Evolutionary conservation across 2,329 filamentous ascomycete species (phyloP).

Genomic region (Colletotrichum agaves): DNA sequence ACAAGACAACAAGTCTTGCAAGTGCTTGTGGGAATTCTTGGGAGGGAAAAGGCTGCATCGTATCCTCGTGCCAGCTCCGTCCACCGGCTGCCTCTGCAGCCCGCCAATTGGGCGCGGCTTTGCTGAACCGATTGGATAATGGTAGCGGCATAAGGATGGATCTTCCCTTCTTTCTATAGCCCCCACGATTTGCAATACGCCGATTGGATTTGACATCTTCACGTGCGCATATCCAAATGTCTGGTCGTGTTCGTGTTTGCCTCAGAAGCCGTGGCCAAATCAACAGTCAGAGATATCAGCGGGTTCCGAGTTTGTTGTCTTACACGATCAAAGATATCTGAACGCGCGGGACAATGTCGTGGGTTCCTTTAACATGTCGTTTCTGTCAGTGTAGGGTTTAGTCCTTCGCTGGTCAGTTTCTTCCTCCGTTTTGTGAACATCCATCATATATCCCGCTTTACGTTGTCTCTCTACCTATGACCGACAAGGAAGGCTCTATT

Average conservation of each 20-base stretch:
- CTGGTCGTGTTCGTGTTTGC: neutral
- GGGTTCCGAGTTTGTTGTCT: neutral
- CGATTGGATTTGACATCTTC: conserved; percentile 7
- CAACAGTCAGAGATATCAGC: neutral
- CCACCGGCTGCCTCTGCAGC: neutral
- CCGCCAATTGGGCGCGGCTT: neutral
- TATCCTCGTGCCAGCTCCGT: no score
- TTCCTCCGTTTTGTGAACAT: neutral
- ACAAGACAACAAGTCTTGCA: no score
- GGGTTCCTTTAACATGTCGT: neutral
- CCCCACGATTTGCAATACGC: neutral
- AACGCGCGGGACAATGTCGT: neutral
- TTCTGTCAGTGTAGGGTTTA: neutral
- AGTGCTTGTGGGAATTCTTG: no score
- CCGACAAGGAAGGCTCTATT: neutral
- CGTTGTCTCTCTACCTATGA: neutral
- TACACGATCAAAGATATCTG: neutral
- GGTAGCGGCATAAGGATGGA: neutral
- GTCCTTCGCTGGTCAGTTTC: neutral
- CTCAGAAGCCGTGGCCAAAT: neutral
- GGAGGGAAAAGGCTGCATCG: no score
- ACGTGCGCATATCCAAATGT: neutral
- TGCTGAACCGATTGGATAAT: neutral
- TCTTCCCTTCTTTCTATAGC: neutral
- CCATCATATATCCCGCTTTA: neutral